phyloP scores from a whole-genome alignment of 2,329 filamentous ascomycete species.

The Amesomyces nigricolor region DNA sequence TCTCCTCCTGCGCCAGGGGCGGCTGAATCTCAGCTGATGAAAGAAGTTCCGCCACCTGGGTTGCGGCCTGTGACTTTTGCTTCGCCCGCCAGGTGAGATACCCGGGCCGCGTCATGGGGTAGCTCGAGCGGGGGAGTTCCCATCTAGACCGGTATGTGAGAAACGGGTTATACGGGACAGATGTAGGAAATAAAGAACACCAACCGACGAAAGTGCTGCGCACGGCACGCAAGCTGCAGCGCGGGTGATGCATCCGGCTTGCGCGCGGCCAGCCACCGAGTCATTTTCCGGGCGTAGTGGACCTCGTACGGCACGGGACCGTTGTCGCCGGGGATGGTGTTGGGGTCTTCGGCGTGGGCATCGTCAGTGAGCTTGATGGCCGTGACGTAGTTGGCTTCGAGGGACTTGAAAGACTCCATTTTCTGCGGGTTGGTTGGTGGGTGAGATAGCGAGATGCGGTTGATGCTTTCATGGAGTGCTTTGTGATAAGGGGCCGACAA shows the following conservation, averaged over 20 bases:
- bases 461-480: not conserved
- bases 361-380: conserved; percentile 67
- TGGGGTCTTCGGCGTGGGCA: conserved; percentile 65
- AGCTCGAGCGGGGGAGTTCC: conserved; percentile 70
- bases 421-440: not conserved
- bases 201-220: conserved; percentile 72
- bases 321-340: conserved; percentile 40
- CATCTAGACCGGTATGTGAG: conserved; percentile 43
- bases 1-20: conserved; percentile 43
- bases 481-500: not conserved
- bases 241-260: conserved; percentile 57
- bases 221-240: conserved; percentile 70
- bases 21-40: conserved; percentile 33
- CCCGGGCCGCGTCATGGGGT: conserved; percentile 67
- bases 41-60: conserved; percentile 51
- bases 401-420: conserved; percentile 29
- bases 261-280: conserved; percentile 60
- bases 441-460: not conserved
- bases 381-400: conserved; percentile 38
- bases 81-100: conserved; percentile 76
- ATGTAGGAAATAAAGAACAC: conserved; percentile 8
- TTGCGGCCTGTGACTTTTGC: conserved; percentile 60
- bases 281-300: conserved; percentile 77
- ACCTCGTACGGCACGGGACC: conserved; percentile 65
- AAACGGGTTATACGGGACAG: not conserved